A percentile compares a stretch with the other conserved stretches of the same genome.
Conservation (phyloP, 2,329 filamentous ascomycete species). For the Beauveria sp. region DNA sequence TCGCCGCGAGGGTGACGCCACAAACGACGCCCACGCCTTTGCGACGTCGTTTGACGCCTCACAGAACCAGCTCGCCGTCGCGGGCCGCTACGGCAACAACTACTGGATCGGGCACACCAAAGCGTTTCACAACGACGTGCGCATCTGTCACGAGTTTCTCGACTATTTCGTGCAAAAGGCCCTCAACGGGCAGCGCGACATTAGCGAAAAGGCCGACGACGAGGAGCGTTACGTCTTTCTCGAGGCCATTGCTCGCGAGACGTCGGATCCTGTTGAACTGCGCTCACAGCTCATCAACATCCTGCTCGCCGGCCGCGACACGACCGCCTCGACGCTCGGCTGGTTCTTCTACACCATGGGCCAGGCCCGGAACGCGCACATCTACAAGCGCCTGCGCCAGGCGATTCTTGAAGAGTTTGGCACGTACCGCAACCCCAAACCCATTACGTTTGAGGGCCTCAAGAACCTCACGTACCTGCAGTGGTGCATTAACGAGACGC, state of each 20-base stretch:
- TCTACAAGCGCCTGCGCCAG: constrained; percentile 35
- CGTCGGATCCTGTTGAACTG: constrained; percentile 19
- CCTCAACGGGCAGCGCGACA: constrained; percentile 22
- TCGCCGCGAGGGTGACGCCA: constrained; percentile 10
- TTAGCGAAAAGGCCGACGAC: constrained; percentile 18
- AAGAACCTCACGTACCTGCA: constrained; percentile 19
- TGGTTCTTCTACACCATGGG: constrained; percentile 39
- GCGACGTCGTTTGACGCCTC: constrained; percentile 26
- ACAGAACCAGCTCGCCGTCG: constrained; percentile 40
- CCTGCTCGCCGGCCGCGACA: constrained; percentile 46
- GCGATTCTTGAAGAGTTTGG: constrained; percentile 44
- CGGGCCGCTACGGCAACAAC: constrained; percentile 38
- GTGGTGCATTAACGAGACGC: constrained; percentile 18
- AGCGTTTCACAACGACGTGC: constrained; percentile 56
- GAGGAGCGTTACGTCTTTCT: constrained; percentile 24
- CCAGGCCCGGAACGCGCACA: constrained; percentile 23
- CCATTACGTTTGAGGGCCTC: constrained; percentile 19
- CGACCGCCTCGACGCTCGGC: constrained; percentile 41
- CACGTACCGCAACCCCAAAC: constrained; percentile 21
- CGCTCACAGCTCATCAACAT: constrained; percentile 28
- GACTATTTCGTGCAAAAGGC: constrained; percentile 56
- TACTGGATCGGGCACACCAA: constrained; percentile 41
- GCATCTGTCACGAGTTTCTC: constrained; percentile 61
- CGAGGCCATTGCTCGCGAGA: constrained; percentile 25
- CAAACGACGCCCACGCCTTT: constrained; percentile 18